phyloP scores from a whole-genome alignment of 73 alveolate genomes.

The Paramecium biaurelia region DNA sequence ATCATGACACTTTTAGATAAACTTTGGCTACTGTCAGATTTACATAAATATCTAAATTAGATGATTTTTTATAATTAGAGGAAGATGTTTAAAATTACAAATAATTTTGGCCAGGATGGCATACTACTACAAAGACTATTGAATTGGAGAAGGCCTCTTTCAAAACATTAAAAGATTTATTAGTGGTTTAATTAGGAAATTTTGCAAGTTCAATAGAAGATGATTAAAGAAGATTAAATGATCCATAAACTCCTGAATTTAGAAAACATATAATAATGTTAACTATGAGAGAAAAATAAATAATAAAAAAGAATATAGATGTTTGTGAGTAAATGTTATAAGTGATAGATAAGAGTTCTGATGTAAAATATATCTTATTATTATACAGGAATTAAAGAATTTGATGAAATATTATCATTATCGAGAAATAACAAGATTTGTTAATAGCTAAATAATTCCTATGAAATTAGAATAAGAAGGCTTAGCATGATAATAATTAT shows the following conservation, averaged over 20 bases:
- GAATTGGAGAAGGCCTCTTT: constrained; percentile 27
- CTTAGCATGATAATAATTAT: neutral
- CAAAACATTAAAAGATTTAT: neutral
- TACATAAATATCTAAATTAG: constrained; percentile 56
- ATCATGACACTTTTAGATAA: constrained; percentile 71
- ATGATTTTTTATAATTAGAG: constrained; percentile 7
- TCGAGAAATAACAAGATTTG: neutral
- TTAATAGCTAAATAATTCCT: neutral
- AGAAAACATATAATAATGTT: constrained; percentile 27
- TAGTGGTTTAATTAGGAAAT: neutral
- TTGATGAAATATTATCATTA: constrained; percentile 44
- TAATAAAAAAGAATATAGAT: constrained; percentile 1
- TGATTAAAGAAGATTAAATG: constrained; percentile 44
- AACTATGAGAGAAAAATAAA: constrained; percentile 31
- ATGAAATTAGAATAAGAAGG: neutral
- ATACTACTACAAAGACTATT: neutral
- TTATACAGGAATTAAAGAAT: neutral
- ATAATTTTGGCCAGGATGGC: constrained; percentile 54
- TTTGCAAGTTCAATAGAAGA: constrained; percentile 40
- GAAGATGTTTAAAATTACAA: neutral
- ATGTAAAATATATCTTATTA: neutral
- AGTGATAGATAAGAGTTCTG: constrained; percentile 29
- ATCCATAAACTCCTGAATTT: constrained; percentile 46
- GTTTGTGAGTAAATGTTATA: neutral
- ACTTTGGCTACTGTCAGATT: constrained; percentile 69